phyloP scores from a whole-genome alignment of 164 flowering plant species.

The Litsea cubeba region DNA sequence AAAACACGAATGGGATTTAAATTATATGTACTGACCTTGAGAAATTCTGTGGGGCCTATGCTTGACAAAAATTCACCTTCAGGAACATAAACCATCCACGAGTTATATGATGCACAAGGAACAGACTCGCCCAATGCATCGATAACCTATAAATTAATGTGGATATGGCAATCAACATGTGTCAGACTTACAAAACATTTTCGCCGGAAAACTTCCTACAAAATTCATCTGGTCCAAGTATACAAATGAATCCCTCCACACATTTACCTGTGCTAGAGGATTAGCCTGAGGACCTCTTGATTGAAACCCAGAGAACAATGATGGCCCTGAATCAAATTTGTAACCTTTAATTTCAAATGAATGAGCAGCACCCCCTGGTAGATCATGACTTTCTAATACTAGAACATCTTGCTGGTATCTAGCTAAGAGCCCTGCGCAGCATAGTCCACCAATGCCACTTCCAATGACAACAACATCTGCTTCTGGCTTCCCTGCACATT shows the following conservation, averaged over 20 bases:
- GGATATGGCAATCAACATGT: not conserved
- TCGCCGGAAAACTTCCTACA: not conserved
- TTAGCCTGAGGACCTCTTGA: constrained; percentile 94
- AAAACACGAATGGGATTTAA: not conserved
- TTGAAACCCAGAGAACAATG: constrained; percentile 90
- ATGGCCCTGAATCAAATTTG: constrained; percentile 92
- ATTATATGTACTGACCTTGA: constrained; percentile 44
- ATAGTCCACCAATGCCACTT: constrained; percentile 91
- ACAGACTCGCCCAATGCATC: constrained; percentile 88
- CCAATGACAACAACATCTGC: constrained; percentile 95
- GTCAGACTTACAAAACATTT: not conserved
- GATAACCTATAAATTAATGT: constrained; percentile 55
- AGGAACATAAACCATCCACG: constrained; percentile 97
- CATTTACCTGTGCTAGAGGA: constrained; percentile 82
- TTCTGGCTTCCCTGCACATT: constrained; percentile 67
- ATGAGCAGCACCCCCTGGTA: constrained; percentile 96
- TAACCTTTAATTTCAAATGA: constrained; percentile 79
- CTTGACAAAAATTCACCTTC: constrained; percentile 90
- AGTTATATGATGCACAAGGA: constrained; percentile 76
- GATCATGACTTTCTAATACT: constrained; percentile 88
- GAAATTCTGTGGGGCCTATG: constrained; percentile 89
- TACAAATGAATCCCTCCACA: not conserved
- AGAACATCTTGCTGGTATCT: constrained; percentile 81
- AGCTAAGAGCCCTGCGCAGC: constrained; percentile 80
- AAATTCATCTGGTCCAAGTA: too few relatives aligned